A percentile compares a stretch with the other conserved stretches of the same genome.
Conservation (phyloP, 2,329 filamentous ascomycete genomes). For the Colletotrichum acutatum region DNA sequence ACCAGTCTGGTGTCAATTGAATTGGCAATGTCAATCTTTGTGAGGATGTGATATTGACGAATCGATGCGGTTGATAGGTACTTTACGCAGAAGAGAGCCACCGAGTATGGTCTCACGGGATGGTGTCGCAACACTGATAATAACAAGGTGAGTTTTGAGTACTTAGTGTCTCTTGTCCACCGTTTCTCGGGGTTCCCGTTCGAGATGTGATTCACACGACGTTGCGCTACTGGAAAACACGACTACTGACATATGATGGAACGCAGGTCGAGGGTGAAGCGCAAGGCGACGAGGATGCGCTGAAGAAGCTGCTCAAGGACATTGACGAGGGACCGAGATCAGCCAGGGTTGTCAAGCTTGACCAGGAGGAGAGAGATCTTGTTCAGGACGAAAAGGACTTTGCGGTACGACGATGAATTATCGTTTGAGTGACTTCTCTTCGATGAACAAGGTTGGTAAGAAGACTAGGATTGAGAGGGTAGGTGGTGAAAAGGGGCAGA, state of each 20-base stretch:
- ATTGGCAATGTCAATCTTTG: too few species aligned
- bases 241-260: slow-evolving; percentile 26
- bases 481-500: background rate
- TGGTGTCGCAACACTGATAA: slow-evolving; percentile 71
- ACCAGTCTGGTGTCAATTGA: background rate
- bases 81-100: slow-evolving; percentile 65
- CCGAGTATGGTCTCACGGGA: slow-evolving; percentile 63
- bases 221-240: background rate
- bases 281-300: slow-evolving; percentile 74
- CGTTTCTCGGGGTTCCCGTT: background rate
- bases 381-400: slow-evolving; percentile 78
- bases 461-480: background rate
- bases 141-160: slow-evolving; percentile 57
- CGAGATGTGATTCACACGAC: too few species aligned
- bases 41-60: background rate
- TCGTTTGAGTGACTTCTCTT: background rate
- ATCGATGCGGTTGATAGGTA: slow-evolving; percentile 50
- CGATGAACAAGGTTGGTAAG: background rate
- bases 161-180: background rate
- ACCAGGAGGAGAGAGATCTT: slow-evolving; percentile 73
- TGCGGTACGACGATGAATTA: slow-evolving; percentile 55
- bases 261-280: slow-evolving; percentile 88
- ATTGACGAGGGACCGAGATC: slow-evolving; percentile 79
- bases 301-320: slow-evolving; percentile 79
- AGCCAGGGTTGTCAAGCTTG: slow-evolving; percentile 79